Base-by-base conservation (phyloP, 2,329 filamentous ascomycete species). In the Pseudogymnoascus destructans region DNA sequence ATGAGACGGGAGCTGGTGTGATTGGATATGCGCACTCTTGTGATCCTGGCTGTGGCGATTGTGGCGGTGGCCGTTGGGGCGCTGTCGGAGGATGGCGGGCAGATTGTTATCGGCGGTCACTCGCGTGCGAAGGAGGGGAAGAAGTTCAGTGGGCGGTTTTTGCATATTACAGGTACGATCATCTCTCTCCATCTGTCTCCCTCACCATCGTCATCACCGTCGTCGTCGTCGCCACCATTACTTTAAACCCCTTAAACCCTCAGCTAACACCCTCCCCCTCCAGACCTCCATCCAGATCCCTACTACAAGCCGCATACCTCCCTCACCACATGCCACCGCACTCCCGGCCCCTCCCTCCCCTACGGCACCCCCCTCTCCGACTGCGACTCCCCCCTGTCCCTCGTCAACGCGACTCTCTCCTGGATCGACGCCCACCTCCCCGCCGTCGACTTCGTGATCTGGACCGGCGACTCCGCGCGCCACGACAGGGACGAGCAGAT, bases 261-360 rank as follows among this genome's bases (percentile, higher is more conserved):
- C 30, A 36, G 35, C 36, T 54, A 30, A 55, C 19, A 59, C 57
- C 3, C n/a, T n/a, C n/a, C 35, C n/a, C 15, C 35, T 19, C 8
- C 65, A 95, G 93, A 98, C 73, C 80, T 97, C 65, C 93, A 98
- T 68, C 89, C 90, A 52, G 93, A 98, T 70, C 81, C 82, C 42
- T 87, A 88, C 72, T 98, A 96, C 77, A 85, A 89, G 71, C 72
- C 80, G 6, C 86, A 91, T 70, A 80, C 88, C 9, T 86, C 87
- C 21, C 78, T 80, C 27, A 73, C 80, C 62, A 85, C 86, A 61
- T 98, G 93, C 72, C 93, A 98, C 69, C 79, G 84, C 59, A 84
- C 85, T 60, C 75, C 81, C 60, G 93, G 93, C 10, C 75, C 81
- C 5, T 87, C 92, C 6, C 92, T 91, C 49, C 76, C 79, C 56